These are phyloP conservation scores for Vitis hybrid DNA, from an alignment of 177 flowering plant genomes.

Conservation along the genomic window DNA sequence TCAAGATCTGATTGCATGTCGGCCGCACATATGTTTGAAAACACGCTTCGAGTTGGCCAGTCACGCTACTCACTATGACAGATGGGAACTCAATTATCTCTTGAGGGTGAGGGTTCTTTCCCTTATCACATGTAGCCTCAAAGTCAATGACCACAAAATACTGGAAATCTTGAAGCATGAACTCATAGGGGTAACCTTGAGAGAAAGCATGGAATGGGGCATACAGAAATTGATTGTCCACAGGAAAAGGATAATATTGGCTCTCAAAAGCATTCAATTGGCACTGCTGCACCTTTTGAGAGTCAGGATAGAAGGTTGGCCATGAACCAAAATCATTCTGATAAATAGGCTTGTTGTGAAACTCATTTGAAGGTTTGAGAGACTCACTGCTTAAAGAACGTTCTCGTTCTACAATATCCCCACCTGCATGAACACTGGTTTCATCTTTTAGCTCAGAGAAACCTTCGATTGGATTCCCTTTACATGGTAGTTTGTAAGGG, in stretches of 20 bases:
- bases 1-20: conserved; percentile 71
- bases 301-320: conserved; percentile 37
- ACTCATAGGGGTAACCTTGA: conserved; percentile 47
- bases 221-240: conserved; percentile 50
- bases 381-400: conserved; percentile 15
- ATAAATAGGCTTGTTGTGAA: conserved; percentile 13
- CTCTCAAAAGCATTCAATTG: conserved; percentile 43
- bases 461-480: conserved; percentile 38
- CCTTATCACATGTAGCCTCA: conserved; percentile 97
- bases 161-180: conserved; percentile 76
- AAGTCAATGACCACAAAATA: conserved; percentile 98
- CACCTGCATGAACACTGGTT: conserved; percentile 15
- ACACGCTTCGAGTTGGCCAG: conserved; percentile 81
- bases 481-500: conserved; percentile 34
- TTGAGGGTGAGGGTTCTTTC: conserved; percentile 80
- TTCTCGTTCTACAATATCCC: conserved; percentile 22
- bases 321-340: conserved; percentile 28
- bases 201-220: conserved; percentile 45
- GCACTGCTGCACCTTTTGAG: conserved; percentile 48
- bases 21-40: conserved; percentile 94
- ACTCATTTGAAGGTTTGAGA: conserved; percentile 21
- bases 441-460: conserved; percentile 46
- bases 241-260: conserved; percentile 43
- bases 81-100: conserved; percentile 99
- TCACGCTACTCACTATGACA: conserved; percentile 77